A percentile compares a stretch with the other conserved stretches of the same genome.
phyloP scores from a whole-genome alignment of 805 yeast species.

The Wickerhamomyces xylosicus region DNA sequence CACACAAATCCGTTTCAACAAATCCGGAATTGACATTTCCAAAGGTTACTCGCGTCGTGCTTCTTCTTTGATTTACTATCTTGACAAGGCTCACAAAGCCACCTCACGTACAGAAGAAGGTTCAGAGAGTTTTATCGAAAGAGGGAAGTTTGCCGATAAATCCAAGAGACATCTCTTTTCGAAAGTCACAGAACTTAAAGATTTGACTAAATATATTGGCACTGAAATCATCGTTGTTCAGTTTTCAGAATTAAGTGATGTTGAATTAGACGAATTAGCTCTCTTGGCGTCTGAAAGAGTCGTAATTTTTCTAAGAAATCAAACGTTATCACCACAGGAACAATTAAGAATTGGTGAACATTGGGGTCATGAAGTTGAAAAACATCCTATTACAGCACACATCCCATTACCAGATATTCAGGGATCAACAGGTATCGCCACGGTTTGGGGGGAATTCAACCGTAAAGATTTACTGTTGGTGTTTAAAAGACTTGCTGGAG shows the following conservation, averaged over 20 bases:
- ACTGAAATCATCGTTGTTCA: constrained; percentile 40
- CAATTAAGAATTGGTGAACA: constrained; percentile 10
- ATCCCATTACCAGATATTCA: constrained; percentile 19
- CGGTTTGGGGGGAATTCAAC: constrained; percentile 24
- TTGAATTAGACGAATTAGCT: constrained; percentile 38
- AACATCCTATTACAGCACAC: constrained; percentile 27
- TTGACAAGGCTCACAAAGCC: constrained; percentile 27
- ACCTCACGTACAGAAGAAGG: constrained; percentile 24
- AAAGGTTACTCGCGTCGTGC: constrained; percentile 32
- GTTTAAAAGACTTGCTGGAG: constrained; percentile 12
- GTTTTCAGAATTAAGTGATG: constrained; percentile 28
- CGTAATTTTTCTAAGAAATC: constrained; percentile 33
- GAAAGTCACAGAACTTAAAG: constrained; percentile 30
- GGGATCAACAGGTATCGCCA: constrained; percentile 24
- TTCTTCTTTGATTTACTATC: constrained; percentile 24
- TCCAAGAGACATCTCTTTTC: constrained; percentile 31
- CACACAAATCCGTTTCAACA: constrained; percentile 22
- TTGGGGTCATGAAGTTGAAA: constrained; percentile 27
- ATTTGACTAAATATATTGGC: constrained; percentile 37
- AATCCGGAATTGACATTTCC: constrained; percentile 26
- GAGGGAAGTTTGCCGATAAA: constrained; percentile 29
- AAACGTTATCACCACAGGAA: constrained; percentile 11
- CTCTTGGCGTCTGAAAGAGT: constrained; percentile 36
- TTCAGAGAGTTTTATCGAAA: constrained; percentile 23
- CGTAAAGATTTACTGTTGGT: constrained; percentile 4